These are phyloP conservation scores for Salmacisia buchloeana DNA, from an alignment of 1,284 basidiomycete species.

Conservation along the genomic window DNA sequence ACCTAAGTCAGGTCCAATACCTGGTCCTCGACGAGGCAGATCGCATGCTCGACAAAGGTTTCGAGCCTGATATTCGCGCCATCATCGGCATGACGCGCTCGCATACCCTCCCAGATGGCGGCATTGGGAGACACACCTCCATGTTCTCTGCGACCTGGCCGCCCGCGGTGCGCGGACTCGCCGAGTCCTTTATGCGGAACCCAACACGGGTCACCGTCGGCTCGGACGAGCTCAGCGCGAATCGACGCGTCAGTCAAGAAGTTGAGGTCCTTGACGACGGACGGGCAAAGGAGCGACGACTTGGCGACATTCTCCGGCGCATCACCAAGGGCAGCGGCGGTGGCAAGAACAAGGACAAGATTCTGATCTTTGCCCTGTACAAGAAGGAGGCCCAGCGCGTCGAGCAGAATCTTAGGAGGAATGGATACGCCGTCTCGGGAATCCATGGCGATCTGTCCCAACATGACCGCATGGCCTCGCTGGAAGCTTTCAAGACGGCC, in stretches of 20 bases:
- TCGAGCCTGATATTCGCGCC: slow-evolving; percentile 92
- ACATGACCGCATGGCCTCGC: slow-evolving; percentile 72
- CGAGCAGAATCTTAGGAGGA: slow-evolving; percentile 69
- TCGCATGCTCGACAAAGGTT: slow-evolving; percentile 96
- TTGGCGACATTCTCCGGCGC: slow-evolving; percentile 43
- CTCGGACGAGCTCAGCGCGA: slow-evolving; percentile 88
- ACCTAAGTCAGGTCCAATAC: slow-evolving; percentile 66
- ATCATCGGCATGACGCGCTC: slow-evolving; percentile 76
- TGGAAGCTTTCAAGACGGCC: slow-evolving; percentile 85
- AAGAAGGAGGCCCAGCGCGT: slow-evolving; percentile 90
- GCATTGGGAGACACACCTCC: slow-evolving; percentile 49
- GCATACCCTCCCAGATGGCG: slow-evolving; percentile 20
- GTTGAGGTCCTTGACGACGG: slow-evolving; percentile 86
- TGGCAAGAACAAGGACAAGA: slow-evolving; percentile 60
- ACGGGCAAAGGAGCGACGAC: slow-evolving; percentile 73
- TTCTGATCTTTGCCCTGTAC: slow-evolving; percentile 92
- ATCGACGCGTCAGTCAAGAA: slow-evolving; percentile 71
- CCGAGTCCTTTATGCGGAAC: slow-evolving; percentile 76
- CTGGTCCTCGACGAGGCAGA: slow-evolving; percentile 96
- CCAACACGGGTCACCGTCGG: slow-evolving; percentile 91
- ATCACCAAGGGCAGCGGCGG: slow-evolving; percentile 54
- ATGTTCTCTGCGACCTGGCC: slow-evolving; percentile 95
- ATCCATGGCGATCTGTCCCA: slow-evolving; percentile 92
- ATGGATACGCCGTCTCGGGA: slow-evolving; percentile 78
- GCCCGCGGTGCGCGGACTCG: slow-evolving; percentile 87